Conservation (phyloP, 176 grass and related monocot genomes). For the Carex scoparia region DNA sequence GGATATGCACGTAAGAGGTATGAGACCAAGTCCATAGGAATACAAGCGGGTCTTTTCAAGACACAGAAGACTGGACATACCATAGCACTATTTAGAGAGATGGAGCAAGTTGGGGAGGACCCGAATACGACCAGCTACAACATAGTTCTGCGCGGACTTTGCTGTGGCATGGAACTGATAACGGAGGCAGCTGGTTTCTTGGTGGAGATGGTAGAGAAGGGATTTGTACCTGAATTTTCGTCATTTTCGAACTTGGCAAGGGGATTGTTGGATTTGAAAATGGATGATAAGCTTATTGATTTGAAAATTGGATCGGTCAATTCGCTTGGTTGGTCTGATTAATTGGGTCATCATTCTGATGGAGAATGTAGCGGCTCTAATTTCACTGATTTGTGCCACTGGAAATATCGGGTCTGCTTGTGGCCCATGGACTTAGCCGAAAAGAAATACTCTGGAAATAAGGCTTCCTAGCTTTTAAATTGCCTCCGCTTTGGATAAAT, state of each 20-base stretch:
- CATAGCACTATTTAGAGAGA: constrained; percentile 69
- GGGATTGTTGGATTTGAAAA: constrained; percentile 61
- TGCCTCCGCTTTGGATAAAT: neutral
- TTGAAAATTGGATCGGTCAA: neutral
- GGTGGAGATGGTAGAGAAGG: constrained; percentile 60
- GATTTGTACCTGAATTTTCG: constrained; percentile 60
- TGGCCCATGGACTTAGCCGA: neutral
- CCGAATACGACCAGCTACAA: constrained; percentile 64
- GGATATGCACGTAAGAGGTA: constrained; percentile 63
- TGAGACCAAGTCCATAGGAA: constrained; percentile 59
- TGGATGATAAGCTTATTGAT: constrained; percentile 59
- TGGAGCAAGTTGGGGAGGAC: constrained; percentile 48
- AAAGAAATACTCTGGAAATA: neutral
- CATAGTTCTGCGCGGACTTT: constrained; percentile 62
- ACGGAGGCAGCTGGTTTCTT: constrained; percentile 77
- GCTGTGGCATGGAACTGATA: constrained; percentile 55
- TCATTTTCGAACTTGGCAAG: constrained; percentile 66
- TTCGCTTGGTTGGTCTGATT: too few species aligned
- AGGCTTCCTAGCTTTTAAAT: neutral
- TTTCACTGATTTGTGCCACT: too few species aligned
- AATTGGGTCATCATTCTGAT: too few species aligned
- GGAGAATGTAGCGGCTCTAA: too few species aligned
- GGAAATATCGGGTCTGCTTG: neutral
- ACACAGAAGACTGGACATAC: constrained; percentile 41
- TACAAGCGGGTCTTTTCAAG: constrained; percentile 71